These are phyloP conservation scores for Musa schizocarpa DNA, from an alignment of 176 grass and related monocot species.

Conservation along the genomic window DNA sequence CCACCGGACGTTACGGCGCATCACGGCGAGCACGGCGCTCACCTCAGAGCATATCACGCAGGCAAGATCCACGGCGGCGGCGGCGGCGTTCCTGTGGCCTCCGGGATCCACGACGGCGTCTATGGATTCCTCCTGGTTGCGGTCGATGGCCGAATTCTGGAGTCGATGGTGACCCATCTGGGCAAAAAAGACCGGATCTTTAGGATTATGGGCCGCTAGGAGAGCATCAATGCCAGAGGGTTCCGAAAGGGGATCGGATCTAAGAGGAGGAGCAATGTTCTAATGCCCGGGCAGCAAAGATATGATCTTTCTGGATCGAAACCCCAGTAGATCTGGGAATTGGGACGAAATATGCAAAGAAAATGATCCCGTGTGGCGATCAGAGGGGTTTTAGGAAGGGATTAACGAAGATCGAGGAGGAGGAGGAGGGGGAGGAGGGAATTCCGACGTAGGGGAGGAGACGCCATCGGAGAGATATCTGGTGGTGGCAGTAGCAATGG, in stretches of 20 bases:
- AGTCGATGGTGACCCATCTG: constrained; percentile 9
- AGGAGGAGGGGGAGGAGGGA: neutral
- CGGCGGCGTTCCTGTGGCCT: neutral
- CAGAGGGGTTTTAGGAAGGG: neutral
- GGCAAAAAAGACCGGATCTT: neutral
- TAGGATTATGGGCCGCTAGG: neutral
- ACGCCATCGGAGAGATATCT: constrained; percentile 4
- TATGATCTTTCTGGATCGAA: neutral
- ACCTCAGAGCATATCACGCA: constrained; percentile 74
- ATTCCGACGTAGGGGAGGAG: neutral
- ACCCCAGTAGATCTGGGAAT: neutral
- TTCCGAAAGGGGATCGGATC: constrained; percentile 1
- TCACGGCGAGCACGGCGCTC: constrained; percentile 71
- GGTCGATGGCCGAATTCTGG: constrained; percentile 12
- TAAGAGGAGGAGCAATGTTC: neutral
- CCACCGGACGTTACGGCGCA: constrained; percentile 66
- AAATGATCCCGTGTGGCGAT: neutral
- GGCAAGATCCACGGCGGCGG: constrained; percentile 34
- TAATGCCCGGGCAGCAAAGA: neutral
- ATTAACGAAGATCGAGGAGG: neutral
- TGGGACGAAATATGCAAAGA: neutral
- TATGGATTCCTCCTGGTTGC: constrained; percentile 1
- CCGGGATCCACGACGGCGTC: neutral
- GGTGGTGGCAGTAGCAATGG: neutral
- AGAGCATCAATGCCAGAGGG: neutral